Base-by-base conservation (phyloP, 129 eudicot species). In the Arctium minus region DNA sequence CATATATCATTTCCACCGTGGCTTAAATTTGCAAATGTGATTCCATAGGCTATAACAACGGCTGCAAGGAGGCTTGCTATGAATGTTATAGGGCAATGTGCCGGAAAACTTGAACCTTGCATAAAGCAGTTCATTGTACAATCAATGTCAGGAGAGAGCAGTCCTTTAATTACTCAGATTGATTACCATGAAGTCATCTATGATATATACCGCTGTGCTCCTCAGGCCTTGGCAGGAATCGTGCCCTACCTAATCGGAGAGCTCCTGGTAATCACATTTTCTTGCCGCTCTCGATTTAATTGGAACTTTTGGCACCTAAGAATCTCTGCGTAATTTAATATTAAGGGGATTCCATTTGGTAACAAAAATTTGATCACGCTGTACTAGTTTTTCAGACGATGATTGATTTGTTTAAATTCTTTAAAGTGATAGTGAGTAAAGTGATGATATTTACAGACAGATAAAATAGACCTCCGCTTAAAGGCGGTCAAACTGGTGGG, bases 21-120 rank as follows among this genome's bases (percentile, higher is more conserved):
- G 30, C 32, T 78, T 88, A 15, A 75, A 53, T 32, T 70, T 78
- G 38, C 77, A 81, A 77, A 67, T 42, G 69, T 88, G 74, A 74
- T 50, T 39, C 64, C 4, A 73, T 72, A 96, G 99, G 99, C 78
- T 48, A 85, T 86, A 46, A 78, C 83, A 1, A 74, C 65, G 86
- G 89, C 97, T 82, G 98, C 93, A 74, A 93, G 99, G 89, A 91
- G 82, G 88, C 97, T 96, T 85, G 94, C 98, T 64, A 96, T 93
- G 94, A 89, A 86, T 81, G 98, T 96, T 79, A 88, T 96, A 80
- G 89, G 86, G 83, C 87, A 85, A 5, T 93, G 98, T 91, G 85
- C 96, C 35, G 92, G 87, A 71, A 93, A 93, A 86, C 98, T 96
- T 70, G 98, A 93, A 87, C 91, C 99, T 76, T 88, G 89, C 74